A percentile compares a stretch with the other conserved stretches of the same genome.
phyloP scores from a whole-genome alignment of 1,284 basidiomycete genomes.

The Golubevia pallescens region DNA sequence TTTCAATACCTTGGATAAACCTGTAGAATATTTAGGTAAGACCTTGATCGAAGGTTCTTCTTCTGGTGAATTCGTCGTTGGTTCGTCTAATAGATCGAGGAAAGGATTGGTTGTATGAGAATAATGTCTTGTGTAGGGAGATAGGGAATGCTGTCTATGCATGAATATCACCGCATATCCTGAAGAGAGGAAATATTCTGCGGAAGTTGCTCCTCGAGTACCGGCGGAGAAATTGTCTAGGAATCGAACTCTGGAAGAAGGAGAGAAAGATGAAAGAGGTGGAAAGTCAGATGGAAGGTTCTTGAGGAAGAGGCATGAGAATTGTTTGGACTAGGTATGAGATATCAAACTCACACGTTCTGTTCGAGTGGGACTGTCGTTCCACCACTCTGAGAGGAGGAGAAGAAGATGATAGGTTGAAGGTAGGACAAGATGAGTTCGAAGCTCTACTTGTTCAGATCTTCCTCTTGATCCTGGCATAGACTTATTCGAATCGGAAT shows the following conservation, averaged over 20 bases:
- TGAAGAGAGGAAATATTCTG: slow-evolving; percentile 90
- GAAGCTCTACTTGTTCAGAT: too few species aligned
- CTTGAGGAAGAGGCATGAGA: background rate
- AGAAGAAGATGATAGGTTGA: background rate
- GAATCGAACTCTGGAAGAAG: slow-evolving; percentile 81
- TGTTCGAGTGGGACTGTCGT: slow-evolving; percentile 60
- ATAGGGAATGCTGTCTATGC: slow-evolving; percentile 94
- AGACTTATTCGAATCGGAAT: too few species aligned
- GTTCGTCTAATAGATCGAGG: slow-evolving; percentile 84
- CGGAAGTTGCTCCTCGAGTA: slow-evolving; percentile 93
- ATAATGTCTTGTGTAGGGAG: slow-evolving; percentile 95
- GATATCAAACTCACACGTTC: slow-evolving; percentile 29
- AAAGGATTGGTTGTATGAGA: slow-evolving; percentile 97
- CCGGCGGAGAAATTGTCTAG: slow-evolving; percentile 98
- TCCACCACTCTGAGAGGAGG: too few species aligned
- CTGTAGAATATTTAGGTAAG: slow-evolving; percentile 70
- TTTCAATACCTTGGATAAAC: slow-evolving; percentile 77
- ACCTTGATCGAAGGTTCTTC: slow-evolving; percentile 70
- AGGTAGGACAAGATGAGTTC: background rate
- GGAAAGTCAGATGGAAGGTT: slow-evolving; percentile 5
- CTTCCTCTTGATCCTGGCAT: too few species aligned
- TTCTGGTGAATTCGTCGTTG: background rate
- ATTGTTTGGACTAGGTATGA: slow-evolving; percentile 1
- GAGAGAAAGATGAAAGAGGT: background rate
- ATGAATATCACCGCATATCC: slow-evolving; percentile 98